Evolutionary conservation across 2,329 filamentous ascomycete species (phyloP).

Genomic region (Xylaria sp.): DNA sequence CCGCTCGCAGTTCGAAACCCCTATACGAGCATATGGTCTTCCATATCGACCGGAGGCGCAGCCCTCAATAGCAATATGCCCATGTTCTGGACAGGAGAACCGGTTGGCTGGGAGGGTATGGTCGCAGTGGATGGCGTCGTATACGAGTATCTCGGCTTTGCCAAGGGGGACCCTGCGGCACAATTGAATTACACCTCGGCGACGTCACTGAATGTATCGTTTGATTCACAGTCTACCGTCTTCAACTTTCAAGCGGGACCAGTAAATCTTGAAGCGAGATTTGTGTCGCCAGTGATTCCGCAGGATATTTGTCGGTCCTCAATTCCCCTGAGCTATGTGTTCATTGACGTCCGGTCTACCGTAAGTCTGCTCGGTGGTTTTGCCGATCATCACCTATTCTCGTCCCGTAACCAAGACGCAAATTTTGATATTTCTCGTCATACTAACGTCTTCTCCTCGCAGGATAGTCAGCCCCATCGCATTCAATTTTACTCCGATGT

Average conservation of each 20-base stretch:
- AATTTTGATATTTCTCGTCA: not conserved
- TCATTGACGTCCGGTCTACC: slow-evolving; percentile 58
- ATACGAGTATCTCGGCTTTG: slow-evolving; percentile 43
- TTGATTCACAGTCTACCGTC: slow-evolving; percentile 44
- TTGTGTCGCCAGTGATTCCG: slow-evolving; percentile 72
- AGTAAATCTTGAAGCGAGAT: slow-evolving; percentile 41
- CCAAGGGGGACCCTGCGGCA: slow-evolving; percentile 37
- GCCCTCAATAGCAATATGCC: slow-evolving; percentile 73
- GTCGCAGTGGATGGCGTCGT: slow-evolving; percentile 38
- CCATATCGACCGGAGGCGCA: slow-evolving; percentile 54
- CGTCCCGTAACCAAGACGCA: no score
- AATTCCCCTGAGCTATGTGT: slow-evolving; percentile 73
- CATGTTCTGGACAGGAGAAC: slow-evolving; percentile 66
- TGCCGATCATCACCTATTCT: no score
- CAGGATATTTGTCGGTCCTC: slow-evolving; percentile 73
- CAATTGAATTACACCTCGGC: slow-evolving; percentile 33
- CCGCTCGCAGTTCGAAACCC: slow-evolving; percentile 53
- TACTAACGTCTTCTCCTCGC: not conserved
- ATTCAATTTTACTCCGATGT: slow-evolving; percentile 61
- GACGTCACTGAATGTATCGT: slow-evolving; percentile 37
- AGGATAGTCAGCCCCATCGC: slow-evolving; percentile 41
- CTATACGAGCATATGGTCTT: slow-evolving; percentile 55
- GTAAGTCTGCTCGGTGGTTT: slow-evolving; percentile 5
- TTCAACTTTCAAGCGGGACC: slow-evolving; percentile 37
- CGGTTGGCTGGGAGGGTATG: slow-evolving; percentile 45